Percentiles rank a stretch among this genome's conserved stretches.
Conservation (phyloP, 2,329 filamentous ascomycete genomes). For the Paramyrothecium sp. region DNA sequence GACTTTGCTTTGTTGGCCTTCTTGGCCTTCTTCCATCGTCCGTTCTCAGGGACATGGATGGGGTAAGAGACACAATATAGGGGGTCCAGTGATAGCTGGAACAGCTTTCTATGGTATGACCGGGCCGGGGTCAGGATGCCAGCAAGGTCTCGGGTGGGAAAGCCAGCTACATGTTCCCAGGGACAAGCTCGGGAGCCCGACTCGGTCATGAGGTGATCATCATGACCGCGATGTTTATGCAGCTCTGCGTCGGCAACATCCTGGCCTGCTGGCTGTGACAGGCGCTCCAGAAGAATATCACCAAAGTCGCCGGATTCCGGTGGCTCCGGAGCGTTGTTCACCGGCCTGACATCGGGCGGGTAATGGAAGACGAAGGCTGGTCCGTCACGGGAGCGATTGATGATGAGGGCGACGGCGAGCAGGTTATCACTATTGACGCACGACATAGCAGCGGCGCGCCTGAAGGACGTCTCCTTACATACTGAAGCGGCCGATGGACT, state of each 20-base stretch:
- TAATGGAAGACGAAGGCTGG: slow-evolving; percentile 86
- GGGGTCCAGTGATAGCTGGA: slow-evolving; percentile 79
- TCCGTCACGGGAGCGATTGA: slow-evolving; percentile 73
- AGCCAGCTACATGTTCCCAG: slow-evolving; percentile 73
- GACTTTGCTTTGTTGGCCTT: slow-evolving; percentile 44
- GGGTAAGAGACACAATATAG: slow-evolving; percentile 80
- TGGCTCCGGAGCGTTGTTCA: slow-evolving; percentile 29
- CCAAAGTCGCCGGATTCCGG: slow-evolving; percentile 43
- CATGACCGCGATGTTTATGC: slow-evolving; percentile 49
- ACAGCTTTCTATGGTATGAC: slow-evolving; percentile 76
- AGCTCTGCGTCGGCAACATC: slow-evolving; percentile 33
- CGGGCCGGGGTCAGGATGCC: slow-evolving; percentile 75
- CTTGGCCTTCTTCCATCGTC: slow-evolving; percentile 69
- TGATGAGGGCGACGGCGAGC: slow-evolving; percentile 71
- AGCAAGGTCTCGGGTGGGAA: slow-evolving; percentile 74
- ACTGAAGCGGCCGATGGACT: neutral
- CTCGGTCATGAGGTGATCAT: slow-evolving; percentile 55
- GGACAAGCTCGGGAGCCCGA: slow-evolving; percentile 58
- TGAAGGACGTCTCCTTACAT: neutral
- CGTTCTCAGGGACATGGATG: slow-evolving; percentile 76
- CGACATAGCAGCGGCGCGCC: slow-evolving; percentile 37
- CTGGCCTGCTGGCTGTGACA: slow-evolving; percentile 33
- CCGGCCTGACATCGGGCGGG: slow-evolving; percentile 56
- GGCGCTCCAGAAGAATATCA: slow-evolving; percentile 48
- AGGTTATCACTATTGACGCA: slow-evolving; percentile 54